Evolutionary conservation across 805 yeast genomes (phyloP).

Genomic region (Phaffomyces opuntiae): DNA sequence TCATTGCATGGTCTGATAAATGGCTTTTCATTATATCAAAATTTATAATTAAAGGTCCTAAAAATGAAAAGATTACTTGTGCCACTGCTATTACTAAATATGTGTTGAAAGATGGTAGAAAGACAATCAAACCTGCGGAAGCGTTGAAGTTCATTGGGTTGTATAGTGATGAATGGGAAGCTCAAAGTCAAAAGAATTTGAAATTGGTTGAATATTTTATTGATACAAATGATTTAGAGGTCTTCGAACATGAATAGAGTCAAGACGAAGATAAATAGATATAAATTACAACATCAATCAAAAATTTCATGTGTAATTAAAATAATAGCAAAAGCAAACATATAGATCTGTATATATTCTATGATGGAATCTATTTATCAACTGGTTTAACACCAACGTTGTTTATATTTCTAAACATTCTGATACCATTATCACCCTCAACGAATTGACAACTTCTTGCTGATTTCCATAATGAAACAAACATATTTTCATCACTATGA

Average conservation of each 20-base stretch:
- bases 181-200: conserved; percentile 33
- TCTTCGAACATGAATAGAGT: conserved; percentile 4
- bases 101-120: conserved; percentile 72
- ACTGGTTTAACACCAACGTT: conserved; percentile 38
- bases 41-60: conserved; percentile 33
- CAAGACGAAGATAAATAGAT: not conserved
- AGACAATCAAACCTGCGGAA: conserved; percentile 62
- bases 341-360: too few species aligned
- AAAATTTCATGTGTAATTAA: not conserved
- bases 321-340: not conserved
- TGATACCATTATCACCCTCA: conserved; percentile 62
- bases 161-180: conserved; percentile 43
- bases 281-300: not conserved
- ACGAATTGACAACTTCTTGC: conserved; percentile 66
- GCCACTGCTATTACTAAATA: conserved; percentile 69
- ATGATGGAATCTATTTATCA: conserved; percentile 2
- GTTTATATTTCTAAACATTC: conserved; percentile 72
- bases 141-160: conserved; percentile 52
- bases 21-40: conserved; percentile 72
- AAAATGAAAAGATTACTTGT: conserved; percentile 31
- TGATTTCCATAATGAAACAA: conserved; percentile 55
- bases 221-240: conserved; percentile 31
- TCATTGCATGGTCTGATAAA: conserved; percentile 80
- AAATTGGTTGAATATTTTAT: conserved; percentile 32
- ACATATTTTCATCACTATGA: conserved; percentile 64